Evolutionary conservation across 2,329 filamentous ascomycete species (phyloP).

Genomic region (Penicillium sp.): DNA sequence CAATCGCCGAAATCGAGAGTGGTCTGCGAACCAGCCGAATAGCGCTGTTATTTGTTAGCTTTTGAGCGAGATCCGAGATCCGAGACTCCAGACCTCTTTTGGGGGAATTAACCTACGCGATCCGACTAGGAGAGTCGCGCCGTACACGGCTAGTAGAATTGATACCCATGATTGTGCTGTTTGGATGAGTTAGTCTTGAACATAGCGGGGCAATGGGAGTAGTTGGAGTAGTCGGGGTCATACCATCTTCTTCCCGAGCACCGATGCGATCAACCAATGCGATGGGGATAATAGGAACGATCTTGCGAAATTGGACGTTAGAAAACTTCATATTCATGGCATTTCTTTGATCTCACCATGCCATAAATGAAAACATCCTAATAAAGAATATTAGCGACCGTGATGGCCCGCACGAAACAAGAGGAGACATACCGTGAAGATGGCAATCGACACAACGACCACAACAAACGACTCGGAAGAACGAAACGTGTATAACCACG

Average conservation of each 20-base stretch:
- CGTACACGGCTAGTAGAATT: constrained; percentile 71
- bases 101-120: constrained; percentile 31
- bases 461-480: constrained; percentile 47
- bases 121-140: constrained; percentile 63
- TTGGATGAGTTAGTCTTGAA: no score
- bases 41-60: constrained; percentile 1
- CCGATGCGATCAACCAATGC: constrained; percentile 50
- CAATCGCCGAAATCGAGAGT: constrained; percentile 57
- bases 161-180: constrained; percentile 71
- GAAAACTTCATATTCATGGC: not conserved
- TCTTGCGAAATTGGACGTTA: constrained; percentile 28
- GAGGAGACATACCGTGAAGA: constrained; percentile 43
- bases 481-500: constrained; percentile 35
- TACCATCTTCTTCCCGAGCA: constrained; percentile 47
- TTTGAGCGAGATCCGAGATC: no score
- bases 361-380: constrained; percentile 49
- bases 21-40: constrained; percentile 42
- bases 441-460: constrained; percentile 43
- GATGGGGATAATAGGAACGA: constrained; percentile 73
- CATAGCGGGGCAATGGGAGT: not conserved
- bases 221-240: constrained; percentile 28
- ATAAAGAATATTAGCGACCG: constrained; percentile 1
- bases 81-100: no score
- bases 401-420: not conserved
- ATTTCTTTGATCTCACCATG: constrained; percentile 28